Conservation (phyloP, 768 basidiomycete genomes). For the Cyclocybe aegerita region DNA sequence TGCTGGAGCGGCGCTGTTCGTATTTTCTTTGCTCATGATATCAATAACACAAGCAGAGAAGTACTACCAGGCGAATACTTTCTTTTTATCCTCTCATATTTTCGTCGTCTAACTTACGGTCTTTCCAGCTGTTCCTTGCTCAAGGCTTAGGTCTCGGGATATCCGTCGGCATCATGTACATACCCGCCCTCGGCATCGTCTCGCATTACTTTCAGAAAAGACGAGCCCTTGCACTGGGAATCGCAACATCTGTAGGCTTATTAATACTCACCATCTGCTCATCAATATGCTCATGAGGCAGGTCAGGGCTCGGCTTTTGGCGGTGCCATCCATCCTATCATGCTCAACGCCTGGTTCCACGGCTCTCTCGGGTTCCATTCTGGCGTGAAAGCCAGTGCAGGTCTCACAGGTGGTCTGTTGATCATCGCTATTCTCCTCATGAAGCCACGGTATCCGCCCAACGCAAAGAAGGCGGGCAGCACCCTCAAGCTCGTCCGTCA, state of each 20-base stretch:
- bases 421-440: slow-evolving; percentile 36
- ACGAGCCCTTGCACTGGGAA: slow-evolving; percentile 32
- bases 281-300: not conserved
- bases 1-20: slow-evolving; percentile 42
- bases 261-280: not conserved
- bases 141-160: slow-evolving; percentile 51
- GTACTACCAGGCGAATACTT: slow-evolving; percentile 34
- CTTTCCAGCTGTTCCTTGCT: slow-evolving; percentile 41
- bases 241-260: slow-evolving; percentile 29
- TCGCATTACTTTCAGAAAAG: slow-evolving; percentile 37
- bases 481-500: slow-evolving; percentile 24
- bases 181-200: slow-evolving; percentile 40
- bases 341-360: slow-evolving; percentile 55
- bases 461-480: slow-evolving; percentile 28
- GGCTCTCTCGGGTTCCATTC: slow-evolving; percentile 50
- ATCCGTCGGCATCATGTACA: slow-evolving; percentile 49
- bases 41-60: slow-evolving; percentile 38
- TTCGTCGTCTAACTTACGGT: slow-evolving; percentile 23
- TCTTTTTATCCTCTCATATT: slow-evolving; percentile 6
- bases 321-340: slow-evolving; percentile 59
- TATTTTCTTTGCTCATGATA: slow-evolving; percentile 46
- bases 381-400: slow-evolving; percentile 50
- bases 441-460: slow-evolving; percentile 41
- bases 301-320: slow-evolving; percentile 53
- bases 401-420: slow-evolving; percentile 35